Evolutionary conservation across 148 eudicot genomes (phyloP), one percentile per base, ranked within the genome.

Genomic region (Simmondsia chinensis): DNA sequence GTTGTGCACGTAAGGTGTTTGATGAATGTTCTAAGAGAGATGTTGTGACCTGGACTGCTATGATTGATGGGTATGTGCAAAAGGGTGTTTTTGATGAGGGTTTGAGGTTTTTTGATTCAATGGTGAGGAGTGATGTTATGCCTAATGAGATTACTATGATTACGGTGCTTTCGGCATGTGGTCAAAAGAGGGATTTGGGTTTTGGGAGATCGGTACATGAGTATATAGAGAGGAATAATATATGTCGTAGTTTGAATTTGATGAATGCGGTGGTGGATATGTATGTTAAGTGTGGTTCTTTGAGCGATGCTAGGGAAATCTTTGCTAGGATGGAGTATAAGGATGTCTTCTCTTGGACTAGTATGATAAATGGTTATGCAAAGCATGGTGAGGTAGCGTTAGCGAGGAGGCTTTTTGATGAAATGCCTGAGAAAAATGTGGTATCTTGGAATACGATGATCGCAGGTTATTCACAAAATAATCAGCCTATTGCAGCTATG

Each of bases 301-400:
- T 77, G 56, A 35, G 11, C 18, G 48, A 42, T 30, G 85, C 93
- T 7, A 64, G 59, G 56, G 56, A 64, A 46, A 42, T 74, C 22
- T 82, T 82, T 34, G 72, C 72, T 10, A 43, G 39, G 38, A 75
- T 75, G 82, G 70, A 70, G 9, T 18, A 7, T 37, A 71, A 42
- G 68, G 85, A 77, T 70, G 74, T 74, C 4, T 82, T 77, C 43
- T 69, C 93, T 3, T 77, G 93, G 93, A 82, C 93, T 20, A 77
- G 70, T 50, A 72, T 82, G 82, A 72, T 82, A 4, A 58, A 71
- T 40, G 86, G 80, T 32, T 73, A 48, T 63, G 79, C 80, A 3
- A 78, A 62, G 36, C 53, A 43, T 50, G 77, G 82, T 15, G 72
- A 70, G 15, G 46, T 76, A 30, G 63, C 63, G 30, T 24, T 67